A percentile compares a stretch with the other conserved stretches of the same genome.
phyloP scores from a whole-genome alignment of 148 eudicot species.

The Fagopyrum homotropicum region DNA sequence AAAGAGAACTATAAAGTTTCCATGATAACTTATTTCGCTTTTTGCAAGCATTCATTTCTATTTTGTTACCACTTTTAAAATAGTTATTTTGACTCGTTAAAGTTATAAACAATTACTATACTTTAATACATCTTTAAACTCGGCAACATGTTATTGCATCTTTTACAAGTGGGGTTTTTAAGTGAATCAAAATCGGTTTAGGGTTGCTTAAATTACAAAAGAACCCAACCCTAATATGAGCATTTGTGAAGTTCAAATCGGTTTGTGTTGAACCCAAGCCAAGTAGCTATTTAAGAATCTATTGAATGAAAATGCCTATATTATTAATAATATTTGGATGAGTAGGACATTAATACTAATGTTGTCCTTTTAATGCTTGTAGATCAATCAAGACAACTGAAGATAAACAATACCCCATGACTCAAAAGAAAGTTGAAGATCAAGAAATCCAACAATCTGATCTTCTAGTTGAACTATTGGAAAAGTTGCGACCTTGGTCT shows the following conservation, averaged over 20 bases:
- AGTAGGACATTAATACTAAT: background rate
- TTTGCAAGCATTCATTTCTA: no score
- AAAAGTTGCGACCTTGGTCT: conserved; percentile 29
- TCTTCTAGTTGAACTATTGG: background rate
- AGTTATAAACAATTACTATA: background rate
- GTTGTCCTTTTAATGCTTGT: background rate
- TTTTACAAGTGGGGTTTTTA: background rate
- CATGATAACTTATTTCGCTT: no score
- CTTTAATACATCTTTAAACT: no score
- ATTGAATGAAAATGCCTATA: background rate
- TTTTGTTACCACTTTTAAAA: background rate
- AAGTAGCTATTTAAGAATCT: background rate
- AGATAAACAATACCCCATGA: conserved; percentile 20
- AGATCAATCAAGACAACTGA: conserved; percentile 39
- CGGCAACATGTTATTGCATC: background rate
- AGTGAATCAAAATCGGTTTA: no score
- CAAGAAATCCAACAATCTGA: background rate
- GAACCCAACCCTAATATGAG: no score
- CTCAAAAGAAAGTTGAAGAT: conserved; percentile 12
- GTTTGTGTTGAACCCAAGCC: background rate
- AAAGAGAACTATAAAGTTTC: no score
- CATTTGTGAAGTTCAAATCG: background rate
- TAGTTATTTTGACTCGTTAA: background rate
- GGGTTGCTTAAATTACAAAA: no score
- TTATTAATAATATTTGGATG: background rate